Conservation (phyloP, 345 rosid species). For the Corymbia maculata region DNA sequence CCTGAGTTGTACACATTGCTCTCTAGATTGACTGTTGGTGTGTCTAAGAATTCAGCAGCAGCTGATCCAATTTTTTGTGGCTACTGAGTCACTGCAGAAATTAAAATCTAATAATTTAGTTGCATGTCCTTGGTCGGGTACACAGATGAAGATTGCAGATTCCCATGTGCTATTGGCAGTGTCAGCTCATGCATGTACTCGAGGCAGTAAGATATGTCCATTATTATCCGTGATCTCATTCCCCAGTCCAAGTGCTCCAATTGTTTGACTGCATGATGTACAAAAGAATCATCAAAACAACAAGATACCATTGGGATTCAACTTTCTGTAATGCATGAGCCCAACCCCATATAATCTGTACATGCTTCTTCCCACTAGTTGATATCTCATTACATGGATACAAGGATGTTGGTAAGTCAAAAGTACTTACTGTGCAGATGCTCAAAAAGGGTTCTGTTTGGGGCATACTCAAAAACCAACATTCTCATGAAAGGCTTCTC, state of each 20-base stretch:
- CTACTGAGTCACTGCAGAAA: slow-evolving; percentile 35
- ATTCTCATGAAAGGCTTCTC: slow-evolving; percentile 75
- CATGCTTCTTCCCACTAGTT: not conserved
- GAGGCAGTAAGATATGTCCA: slow-evolving; percentile 91
- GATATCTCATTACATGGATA: not conserved
- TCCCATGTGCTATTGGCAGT: slow-evolving; percentile 56
- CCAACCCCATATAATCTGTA: not conserved
- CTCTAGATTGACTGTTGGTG: slow-evolving; percentile 21
- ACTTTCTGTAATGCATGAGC: not conserved
- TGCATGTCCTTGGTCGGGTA: slow-evolving; percentile 87
- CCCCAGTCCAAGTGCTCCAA: slow-evolving; percentile 89
- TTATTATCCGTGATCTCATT: slow-evolving; percentile 59
- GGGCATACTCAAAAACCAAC: slow-evolving; percentile 94
- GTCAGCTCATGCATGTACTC: slow-evolving; percentile 80
- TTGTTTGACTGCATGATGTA: slow-evolving; percentile 52
- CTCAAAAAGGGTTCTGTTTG: slow-evolving; percentile 91
- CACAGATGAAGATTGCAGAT: slow-evolving; percentile 54
- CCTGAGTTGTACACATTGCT: slow-evolving; percentile 65
- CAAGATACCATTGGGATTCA: not conserved
- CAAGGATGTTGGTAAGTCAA: not conserved
- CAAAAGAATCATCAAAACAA: not conserved
- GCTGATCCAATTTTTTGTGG: slow-evolving; percentile 30
- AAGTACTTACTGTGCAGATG: slow-evolving; percentile 76
- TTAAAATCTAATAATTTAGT: slow-evolving; percentile 79
- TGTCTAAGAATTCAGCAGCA: slow-evolving; percentile 30